phyloP scores from a whole-genome alignment of 768 basidiomycete species.

The Mycena chlorophos region DNA sequence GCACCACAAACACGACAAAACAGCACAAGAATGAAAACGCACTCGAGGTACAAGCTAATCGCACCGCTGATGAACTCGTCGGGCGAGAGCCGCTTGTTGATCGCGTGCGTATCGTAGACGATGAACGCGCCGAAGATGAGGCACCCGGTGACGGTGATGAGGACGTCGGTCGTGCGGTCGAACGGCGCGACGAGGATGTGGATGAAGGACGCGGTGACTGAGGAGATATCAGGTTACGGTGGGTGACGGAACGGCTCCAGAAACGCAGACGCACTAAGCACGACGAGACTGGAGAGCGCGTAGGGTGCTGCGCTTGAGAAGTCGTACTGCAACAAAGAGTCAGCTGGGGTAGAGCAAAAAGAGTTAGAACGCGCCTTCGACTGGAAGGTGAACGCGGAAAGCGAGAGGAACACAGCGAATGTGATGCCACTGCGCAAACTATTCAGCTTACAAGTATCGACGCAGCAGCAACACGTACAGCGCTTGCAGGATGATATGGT shows the following conservation, averaged over 20 bases:
- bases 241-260: not conserved
- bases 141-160: slow-evolving; percentile 78
- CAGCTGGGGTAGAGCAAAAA: not conserved
- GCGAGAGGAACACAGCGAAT: slow-evolving; percentile 85
- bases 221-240: not conserved
- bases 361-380: slow-evolving; percentile 65
- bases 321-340: slow-evolving; percentile 63
- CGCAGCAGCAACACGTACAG: slow-evolving; percentile 47
- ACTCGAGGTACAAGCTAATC: slow-evolving; percentile 91
- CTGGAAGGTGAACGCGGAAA: slow-evolving; percentile 93
- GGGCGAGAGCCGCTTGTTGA: slow-evolving; percentile 84
- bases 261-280: slow-evolving; percentile 55
- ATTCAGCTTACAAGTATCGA: slow-evolving; percentile 12
- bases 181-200: slow-evolving; percentile 52
- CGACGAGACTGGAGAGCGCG: slow-evolving; percentile 81
- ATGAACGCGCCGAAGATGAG: slow-evolving; percentile 88
- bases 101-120: slow-evolving; percentile 85
- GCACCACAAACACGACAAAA: not conserved
- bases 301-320: slow-evolving; percentile 78
- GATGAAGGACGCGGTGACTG: slow-evolving; percentile 6
- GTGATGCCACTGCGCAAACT: slow-evolving; percentile 66
- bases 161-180: slow-evolving; percentile 71
- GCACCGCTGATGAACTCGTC: slow-evolving; percentile 92
- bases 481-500: slow-evolving; percentile 80
- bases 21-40: slow-evolving; percentile 43